These are phyloP conservation scores for Zizania latifolia DNA, from an alignment of 176 grass and related monocot species.

Conservation along the genomic window DNA sequence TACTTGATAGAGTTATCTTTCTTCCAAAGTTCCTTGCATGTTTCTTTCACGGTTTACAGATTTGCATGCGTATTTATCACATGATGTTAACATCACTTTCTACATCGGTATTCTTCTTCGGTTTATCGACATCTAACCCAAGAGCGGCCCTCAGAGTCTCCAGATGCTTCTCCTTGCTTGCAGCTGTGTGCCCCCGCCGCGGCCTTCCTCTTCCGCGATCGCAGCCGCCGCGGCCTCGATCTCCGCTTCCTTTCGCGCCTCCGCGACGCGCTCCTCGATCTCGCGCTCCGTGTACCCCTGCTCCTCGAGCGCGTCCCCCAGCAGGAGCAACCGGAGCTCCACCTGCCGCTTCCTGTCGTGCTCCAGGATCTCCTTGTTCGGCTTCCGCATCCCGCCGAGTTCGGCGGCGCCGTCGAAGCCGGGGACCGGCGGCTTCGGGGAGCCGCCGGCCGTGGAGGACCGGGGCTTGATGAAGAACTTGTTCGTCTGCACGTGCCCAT, in stretches of 20 bases:
- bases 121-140: conserved; percentile 40
- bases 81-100: conserved; percentile 88
- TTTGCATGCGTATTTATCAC: too few species aligned
- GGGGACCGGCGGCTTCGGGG: conserved; percentile 5
- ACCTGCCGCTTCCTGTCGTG: conserved; percentile 86
- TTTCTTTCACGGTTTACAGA: too few species aligned
- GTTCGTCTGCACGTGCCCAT: conserved; percentile 84
- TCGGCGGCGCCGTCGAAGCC: conserved; percentile 6
- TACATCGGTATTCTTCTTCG: conserved; percentile 37
- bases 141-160: conserved; percentile 74
- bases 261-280: conserved; percentile 62
- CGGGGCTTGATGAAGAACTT: conserved; percentile 80
- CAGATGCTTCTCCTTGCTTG: conserved; percentile 81
- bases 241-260: conserved; percentile 50
- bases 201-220: neutral
- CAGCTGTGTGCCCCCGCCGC: conserved; percentile 19
- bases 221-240: conserved; percentile 33
- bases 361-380: conserved; percentile 94
- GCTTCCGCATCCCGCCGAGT: conserved; percentile 55
- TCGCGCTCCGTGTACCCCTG: conserved; percentile 85
- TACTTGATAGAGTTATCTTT: too few species aligned
- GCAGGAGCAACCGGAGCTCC: conserved; percentile 60
- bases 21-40: too few species aligned
- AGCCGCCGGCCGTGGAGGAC: conserved; percentile 6
- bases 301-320: conserved; percentile 78